Conservation (phyloP, 2,329 filamentous ascomycete genomes). For the Dactylella cylindrospora region DNA sequence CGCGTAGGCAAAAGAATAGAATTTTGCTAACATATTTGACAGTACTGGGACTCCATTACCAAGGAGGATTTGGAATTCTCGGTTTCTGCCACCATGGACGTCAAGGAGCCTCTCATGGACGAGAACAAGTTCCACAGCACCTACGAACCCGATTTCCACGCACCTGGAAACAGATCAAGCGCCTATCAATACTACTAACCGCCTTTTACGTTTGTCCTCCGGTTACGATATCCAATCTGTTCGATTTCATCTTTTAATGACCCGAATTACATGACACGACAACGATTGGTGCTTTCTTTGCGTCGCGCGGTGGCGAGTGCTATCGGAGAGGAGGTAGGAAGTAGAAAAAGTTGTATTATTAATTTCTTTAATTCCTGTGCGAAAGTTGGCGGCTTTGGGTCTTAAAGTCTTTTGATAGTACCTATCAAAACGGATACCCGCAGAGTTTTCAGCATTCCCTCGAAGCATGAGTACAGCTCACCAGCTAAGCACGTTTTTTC, state of each 20-base stretch:
- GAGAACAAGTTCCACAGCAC: slow-evolving; percentile 59
- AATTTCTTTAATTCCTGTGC: slow-evolving; percentile 10
- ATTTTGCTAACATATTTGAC: slow-evolving; percentile 13
- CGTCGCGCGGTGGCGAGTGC: slow-evolving; percentile 8
- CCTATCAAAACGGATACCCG: no score
- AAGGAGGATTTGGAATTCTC: slow-evolving; percentile 98
- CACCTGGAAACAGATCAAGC: slow-evolving; percentile 38
- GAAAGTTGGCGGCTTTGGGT: neutral
- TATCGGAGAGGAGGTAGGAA: slow-evolving; percentile 23
- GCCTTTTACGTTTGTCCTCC: neutral
- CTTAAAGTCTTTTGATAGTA: no score
- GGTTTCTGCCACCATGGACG: slow-evolving; percentile 92
- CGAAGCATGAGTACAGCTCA: slow-evolving; percentile 19
- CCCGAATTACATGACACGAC: slow-evolving; percentile 39
- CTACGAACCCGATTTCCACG: slow-evolving; percentile 41
- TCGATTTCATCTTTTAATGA: slow-evolving; percentile 26
- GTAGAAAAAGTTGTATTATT: slow-evolving; percentile 42
- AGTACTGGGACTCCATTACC: slow-evolving; percentile 99
- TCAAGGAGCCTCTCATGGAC: slow-evolving; percentile 84
- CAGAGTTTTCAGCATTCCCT: neutral
- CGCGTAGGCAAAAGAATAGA: neutral
- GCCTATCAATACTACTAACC: slow-evolving; percentile 42
- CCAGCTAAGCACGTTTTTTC: slow-evolving; percentile 5
- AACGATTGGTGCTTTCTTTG: slow-evolving; percentile 13
- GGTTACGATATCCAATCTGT: slow-evolving; percentile 3